Evolutionary conservation across 352 stramenopile species (phyloP).

Genomic region (Globisporangium middletonii): DNA sequence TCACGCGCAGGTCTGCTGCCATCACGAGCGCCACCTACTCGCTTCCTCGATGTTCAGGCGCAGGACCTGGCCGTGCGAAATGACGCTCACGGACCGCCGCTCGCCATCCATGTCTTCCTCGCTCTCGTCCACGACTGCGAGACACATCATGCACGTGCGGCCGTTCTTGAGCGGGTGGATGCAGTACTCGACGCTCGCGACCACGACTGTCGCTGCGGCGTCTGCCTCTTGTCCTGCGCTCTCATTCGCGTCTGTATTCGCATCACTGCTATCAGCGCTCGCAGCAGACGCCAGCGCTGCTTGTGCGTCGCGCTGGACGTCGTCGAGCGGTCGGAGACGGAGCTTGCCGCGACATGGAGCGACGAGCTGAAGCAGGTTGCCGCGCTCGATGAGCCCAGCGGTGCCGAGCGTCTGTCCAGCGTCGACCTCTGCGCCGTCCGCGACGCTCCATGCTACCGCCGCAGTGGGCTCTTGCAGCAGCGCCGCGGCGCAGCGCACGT

Average conservation of each 20-base stretch:
- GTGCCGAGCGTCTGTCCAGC: conserved; percentile 49
- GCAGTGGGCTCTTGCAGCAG: conserved; percentile 17
- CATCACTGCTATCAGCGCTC: background rate
- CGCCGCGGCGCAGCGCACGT: conserved; percentile 28
- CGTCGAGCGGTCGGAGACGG: conserved; percentile 15
- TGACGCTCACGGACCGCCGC: conserved; percentile 59
- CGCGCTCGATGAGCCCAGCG: conserved; percentile 47
- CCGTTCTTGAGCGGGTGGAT: conserved; percentile 71
- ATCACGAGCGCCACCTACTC: conserved; percentile 83
- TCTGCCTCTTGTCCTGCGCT: background rate
- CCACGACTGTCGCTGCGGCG: conserved; percentile 9
- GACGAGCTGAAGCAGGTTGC: conserved; percentile 43
- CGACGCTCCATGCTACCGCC: conserved; percentile 39
- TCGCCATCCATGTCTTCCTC: conserved; percentile 57
- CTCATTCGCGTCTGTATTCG: background rate
- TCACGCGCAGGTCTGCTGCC: conserved; percentile 7
- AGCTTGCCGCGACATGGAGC: conserved; percentile 92
- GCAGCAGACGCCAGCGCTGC: background rate
- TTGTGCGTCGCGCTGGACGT: background rate
- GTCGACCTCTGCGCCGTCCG: conserved; percentile 44
- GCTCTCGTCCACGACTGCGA: conserved; percentile 61
- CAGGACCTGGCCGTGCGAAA: conserved; percentile 88
- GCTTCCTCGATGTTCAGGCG: conserved; percentile 95
- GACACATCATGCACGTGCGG: conserved; percentile 77
- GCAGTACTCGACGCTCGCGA: conserved; percentile 74